Evolutionary conservation across 139 green algal genomes (phyloP), one percentile per base, ranked within the genome.

Genomic region (Chlorella sp.): DNA sequence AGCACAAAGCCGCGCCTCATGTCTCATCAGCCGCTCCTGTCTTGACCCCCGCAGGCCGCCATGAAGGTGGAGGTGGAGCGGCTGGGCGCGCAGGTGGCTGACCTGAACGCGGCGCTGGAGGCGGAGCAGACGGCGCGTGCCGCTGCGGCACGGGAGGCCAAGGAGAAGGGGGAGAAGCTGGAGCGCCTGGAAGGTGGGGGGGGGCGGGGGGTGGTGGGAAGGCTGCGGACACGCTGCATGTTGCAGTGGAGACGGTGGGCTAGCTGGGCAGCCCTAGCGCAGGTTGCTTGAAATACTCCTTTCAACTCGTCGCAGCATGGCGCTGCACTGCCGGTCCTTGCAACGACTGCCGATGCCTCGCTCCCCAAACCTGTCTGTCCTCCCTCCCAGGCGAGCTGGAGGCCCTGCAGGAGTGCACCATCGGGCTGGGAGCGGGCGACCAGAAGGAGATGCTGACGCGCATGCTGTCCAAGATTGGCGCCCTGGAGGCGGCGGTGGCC

Each of bases 381-480:
- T n/a, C n/a, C n/a, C n/a, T n/a, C n/a, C 77, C 88, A 94, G 92
- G 87, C 13, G 93, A 98, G 83, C 92, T 97, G 76, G 93, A 92
- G 34, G 93, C 94, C 13, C 84, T 98, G 73, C 90, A 92, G 82
- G 91, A 92, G 68, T 88, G 86, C 51, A 87, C 83, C 24, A 80
- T 90, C 1, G 90, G 86, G 11, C 90, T 93, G 85, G 90, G 92
- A 7, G 92, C 91, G 13, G 91, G 88, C 0, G 90, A 94, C 65
- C 88, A 96, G 87, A 83, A 87, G 24, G 92, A 97, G 76, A 87
- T 97, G 51, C 90, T 98, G 38, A 81, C 81, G 0, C 88, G 88
- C 44, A 92, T 98, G 86, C 88, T 98, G 38, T 81, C 64, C 28
- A 90, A 90, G 36, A 94, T 98, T 64, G 89, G 89, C 1, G 84